A percentile compares a stretch with the other conserved stretches of the same genome.
Evolutionary conservation across 2,329 filamentous ascomycete genomes (phyloP).

Genomic region (Epichloe bromicola): DNA sequence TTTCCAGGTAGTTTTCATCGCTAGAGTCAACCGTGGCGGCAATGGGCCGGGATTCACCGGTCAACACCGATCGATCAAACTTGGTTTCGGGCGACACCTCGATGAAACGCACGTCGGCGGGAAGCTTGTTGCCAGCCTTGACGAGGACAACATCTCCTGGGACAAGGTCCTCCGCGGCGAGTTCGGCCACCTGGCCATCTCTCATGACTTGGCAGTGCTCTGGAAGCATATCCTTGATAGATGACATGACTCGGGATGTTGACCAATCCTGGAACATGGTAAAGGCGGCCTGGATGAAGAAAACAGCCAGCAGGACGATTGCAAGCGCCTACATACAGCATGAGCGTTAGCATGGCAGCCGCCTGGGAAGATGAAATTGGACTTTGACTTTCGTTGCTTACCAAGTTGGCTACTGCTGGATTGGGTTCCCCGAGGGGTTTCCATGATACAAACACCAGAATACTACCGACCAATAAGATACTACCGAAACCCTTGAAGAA

Average conservation of each 20-base stretch:
- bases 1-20: conserved; percentile 65
- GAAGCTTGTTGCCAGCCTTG: conserved; percentile 60
- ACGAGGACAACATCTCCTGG: conserved; percentile 58
- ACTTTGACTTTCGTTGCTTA: conserved; percentile 5
- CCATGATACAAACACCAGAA: conserved; percentile 68
- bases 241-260: conserved; percentile 63
- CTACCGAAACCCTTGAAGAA: conserved; percentile 68
- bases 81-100: conserved; percentile 55
- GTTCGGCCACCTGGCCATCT: conserved; percentile 36
- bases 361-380: no score
- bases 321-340: conserved; percentile 39
- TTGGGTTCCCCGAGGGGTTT: conserved; percentile 55
- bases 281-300: conserved; percentile 55
- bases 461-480: conserved; percentile 52
- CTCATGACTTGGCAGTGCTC: conserved; percentile 55
- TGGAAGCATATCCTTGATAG: conserved; percentile 69
- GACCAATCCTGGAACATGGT: conserved; percentile 65
- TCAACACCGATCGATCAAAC: conserved; percentile 62
- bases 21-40: conserved; percentile 51
- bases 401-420: conserved; percentile 52
- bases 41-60: conserved; percentile 53
- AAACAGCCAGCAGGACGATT: conserved; percentile 60
- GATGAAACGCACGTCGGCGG: conserved; percentile 59
- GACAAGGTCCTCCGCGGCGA: conserved; percentile 48
- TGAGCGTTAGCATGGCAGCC: background rate